Base-by-base conservation (phyloP, 495 filamentous ascomycete species). In the Arthonia radiata region DNA sequence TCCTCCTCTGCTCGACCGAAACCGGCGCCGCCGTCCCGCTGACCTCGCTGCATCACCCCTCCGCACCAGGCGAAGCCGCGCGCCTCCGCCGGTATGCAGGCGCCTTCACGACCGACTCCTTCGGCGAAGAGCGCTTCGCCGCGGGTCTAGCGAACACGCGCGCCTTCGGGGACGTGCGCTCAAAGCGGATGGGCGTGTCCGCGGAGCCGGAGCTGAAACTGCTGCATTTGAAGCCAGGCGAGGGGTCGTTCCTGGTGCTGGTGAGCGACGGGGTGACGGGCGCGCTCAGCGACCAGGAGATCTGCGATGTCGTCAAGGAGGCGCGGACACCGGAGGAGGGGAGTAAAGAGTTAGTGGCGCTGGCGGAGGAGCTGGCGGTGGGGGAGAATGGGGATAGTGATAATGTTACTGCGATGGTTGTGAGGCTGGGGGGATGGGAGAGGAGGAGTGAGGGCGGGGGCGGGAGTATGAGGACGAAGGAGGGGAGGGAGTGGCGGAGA, bases 221-320 rank as follows among this genome's bases (percentile, higher is more conserved):
- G 15, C 47, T 75, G 4, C 72, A 92, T 28, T 52, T 93, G 28
- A 53, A 50, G 0, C 68, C 83, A 0, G 78, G 75, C 0, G 71
- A 93, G 47, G 92, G 71, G 43, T 65, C 64, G 1, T 97, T 97
- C 47, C 32, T 93, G 23, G 80, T 90, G 0, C 60, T 97, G 24
- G 59, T 90, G 35, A 73, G 64, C 8, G 86, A 97, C 42, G 86
- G 86, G 7, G 65, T 97, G 12, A 79, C 67, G 25, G 81, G 77
- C 1, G 70, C 67, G 3, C 48, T 92, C 5, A 60, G 52, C 21
- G 86, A 97, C 42, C 80, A 94, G 50, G 86, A 97, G 51, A 71
- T 94, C 31, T 79, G 90, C 14, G 86, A 97, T 41, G 68, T 94
- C 15, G 60, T 94, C 31, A 97, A 94, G 42, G 86, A 97, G 46